phyloP scores from a whole-genome alignment of 768 basidiomycete genomes.

The Tulasnella sp. region DNA sequence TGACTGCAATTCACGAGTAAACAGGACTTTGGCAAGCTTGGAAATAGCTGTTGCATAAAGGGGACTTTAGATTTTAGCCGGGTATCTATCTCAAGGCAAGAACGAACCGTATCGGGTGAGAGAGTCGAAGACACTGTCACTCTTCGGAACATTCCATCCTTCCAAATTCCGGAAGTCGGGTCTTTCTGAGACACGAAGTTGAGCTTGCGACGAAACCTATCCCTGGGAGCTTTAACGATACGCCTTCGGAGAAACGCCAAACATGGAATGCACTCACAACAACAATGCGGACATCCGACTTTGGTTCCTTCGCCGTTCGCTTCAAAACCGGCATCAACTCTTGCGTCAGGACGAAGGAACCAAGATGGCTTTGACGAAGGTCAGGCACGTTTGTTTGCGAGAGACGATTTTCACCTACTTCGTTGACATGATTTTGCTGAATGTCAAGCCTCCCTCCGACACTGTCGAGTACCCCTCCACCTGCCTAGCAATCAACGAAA shows the following conservation, averaged over 20 bases:
- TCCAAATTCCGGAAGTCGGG: neutral
- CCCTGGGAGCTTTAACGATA: neutral
- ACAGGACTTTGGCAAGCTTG: constrained; percentile 53
- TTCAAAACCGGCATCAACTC: constrained; percentile 52
- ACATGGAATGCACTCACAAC: constrained; percentile 40
- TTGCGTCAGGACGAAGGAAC: constrained; percentile 54
- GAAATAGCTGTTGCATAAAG: constrained; percentile 40
- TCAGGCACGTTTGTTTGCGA: neutral
- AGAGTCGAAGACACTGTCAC: neutral
- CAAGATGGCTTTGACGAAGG: constrained; percentile 40
- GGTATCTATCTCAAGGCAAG: too few relatives aligned
- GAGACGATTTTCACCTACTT: constrained; percentile 9
- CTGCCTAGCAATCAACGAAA: neutral
- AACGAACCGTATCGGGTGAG: neutral
- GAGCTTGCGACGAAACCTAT: neutral
- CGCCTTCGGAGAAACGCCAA: neutral
- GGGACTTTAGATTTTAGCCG: neutral
- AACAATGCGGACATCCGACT: constrained; percentile 58
- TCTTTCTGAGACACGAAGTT: neutral
- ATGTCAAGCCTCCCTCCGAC: neutral
- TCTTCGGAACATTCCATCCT: neutral
- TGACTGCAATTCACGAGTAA: constrained; percentile 48
- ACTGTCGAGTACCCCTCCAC: neutral
- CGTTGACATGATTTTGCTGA: constrained; percentile 25
- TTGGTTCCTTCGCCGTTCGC: constrained; percentile 46